Percentiles rank a stretch among this genome's conserved stretches.
Evolutionary conservation across 257 asterid species (phyloP).

Genomic region (Rehmannia glutinosa): DNA sequence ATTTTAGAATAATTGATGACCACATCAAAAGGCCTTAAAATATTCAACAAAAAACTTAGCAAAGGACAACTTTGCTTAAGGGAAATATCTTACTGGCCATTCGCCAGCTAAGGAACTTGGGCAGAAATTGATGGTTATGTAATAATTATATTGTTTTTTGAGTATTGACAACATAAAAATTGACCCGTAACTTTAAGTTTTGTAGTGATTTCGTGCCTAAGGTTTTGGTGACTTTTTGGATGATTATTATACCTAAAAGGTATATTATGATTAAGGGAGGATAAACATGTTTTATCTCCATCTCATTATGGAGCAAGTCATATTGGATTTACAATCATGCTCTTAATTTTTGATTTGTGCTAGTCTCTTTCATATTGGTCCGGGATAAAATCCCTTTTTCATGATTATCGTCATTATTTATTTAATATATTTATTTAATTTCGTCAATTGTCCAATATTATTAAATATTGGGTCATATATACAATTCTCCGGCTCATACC

Average conservation of each 20-base stretch:
- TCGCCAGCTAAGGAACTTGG: no score
- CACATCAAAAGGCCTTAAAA: no score
- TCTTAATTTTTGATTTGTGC: background rate
- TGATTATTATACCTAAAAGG: background rate
- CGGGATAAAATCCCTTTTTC: no score
- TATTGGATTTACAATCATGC: background rate
- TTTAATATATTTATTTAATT: no score
- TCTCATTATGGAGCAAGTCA: background rate
- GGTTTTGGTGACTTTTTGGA: background rate
- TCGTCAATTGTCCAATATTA: no score
- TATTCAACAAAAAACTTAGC: no score
- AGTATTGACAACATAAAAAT: background rate
- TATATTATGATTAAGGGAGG: background rate
- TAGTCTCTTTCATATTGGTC: no score
- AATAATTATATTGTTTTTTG: background rate
- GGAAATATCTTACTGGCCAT: slow-evolving; percentile 9
- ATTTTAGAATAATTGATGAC: no score
- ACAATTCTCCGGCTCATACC: no score
- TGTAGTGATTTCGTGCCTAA: background rate
- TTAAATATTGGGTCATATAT: no score
- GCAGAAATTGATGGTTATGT: background rate
- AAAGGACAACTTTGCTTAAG: background rate
- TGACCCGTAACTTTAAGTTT: background rate
- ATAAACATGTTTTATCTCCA: background rate
- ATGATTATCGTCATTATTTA: no score